Evolutionary conservation across 495 filamentous ascomycete species (phyloP).

Genomic region (Friedmanniomyces simplex): DNA sequence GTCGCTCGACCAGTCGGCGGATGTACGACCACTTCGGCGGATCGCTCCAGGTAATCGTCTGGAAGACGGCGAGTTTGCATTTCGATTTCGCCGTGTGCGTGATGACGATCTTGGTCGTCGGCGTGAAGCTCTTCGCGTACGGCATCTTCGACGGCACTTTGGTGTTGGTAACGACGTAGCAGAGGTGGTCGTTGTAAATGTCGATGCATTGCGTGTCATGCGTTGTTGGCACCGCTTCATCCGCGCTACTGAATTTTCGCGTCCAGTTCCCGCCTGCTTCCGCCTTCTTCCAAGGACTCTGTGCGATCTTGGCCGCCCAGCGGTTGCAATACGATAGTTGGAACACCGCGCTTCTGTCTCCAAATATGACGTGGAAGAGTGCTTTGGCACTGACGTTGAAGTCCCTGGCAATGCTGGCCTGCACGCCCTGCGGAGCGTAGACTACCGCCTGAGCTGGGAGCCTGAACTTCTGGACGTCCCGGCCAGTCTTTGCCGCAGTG

Average conservation of each 20-base stretch:
- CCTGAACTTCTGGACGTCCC: slow-evolving; percentile 61
- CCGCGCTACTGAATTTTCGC: slow-evolving; percentile 4
- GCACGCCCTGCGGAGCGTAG: slow-evolving; percentile 70
- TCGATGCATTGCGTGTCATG: slow-evolving; percentile 81
- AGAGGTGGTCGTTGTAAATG: slow-evolving; percentile 84
- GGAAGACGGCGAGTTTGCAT: slow-evolving; percentile 83
- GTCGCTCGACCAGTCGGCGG: slow-evolving; percentile 55
- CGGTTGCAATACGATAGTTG: slow-evolving; percentile 82
- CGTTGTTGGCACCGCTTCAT: not conserved
- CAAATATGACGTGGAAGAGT: slow-evolving; percentile 90
- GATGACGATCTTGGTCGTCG: slow-evolving; percentile 86
- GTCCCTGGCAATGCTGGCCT: slow-evolving; percentile 57
- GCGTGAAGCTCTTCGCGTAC: slow-evolving; percentile 62
- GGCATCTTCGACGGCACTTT: slow-evolving; percentile 90
- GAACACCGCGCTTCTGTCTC: slow-evolving; percentile 89
- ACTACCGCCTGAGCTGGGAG: slow-evolving; percentile 71
- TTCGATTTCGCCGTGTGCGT: slow-evolving; percentile 85
- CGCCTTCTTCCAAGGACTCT: slow-evolving; percentile 73
- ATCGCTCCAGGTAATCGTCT: slow-evolving; percentile 68
- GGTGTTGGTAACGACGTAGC: slow-evolving; percentile 84
- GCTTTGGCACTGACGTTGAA: slow-evolving; percentile 87
- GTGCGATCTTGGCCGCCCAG: slow-evolving; percentile 64
- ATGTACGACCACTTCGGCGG: slow-evolving; percentile 3
- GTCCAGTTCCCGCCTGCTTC: slow-evolving; percentile 29
- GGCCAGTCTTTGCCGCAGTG: slow-evolving; percentile 30